Conservation (phyloP, 805 yeast genomes). For the Candida railenensis region DNA sequence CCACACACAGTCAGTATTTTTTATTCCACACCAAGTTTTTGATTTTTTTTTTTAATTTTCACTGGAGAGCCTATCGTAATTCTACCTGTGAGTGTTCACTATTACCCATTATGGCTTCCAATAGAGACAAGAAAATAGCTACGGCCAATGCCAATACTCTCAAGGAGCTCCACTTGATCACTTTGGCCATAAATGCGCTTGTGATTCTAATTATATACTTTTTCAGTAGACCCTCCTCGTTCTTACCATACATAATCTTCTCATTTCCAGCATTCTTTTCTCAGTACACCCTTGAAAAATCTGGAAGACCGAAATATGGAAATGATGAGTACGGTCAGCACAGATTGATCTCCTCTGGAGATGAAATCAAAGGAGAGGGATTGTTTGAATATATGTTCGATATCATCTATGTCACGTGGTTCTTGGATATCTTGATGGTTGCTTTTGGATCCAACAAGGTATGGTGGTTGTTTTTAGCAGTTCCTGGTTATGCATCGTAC, state of each 20-base stretch:
- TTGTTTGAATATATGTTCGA: constrained; percentile 74
- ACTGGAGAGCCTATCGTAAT: too few species aligned
- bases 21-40: too few species aligned
- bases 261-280: constrained; percentile 41
- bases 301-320: constrained; percentile 59
- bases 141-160: constrained; percentile 35
- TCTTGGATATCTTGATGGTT: constrained; percentile 52
- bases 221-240: constrained; percentile 46
- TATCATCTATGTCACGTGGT: constrained; percentile 62
- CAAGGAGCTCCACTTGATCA: constrained; percentile 34
- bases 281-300: constrained; percentile 53
- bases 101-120: constrained; percentile 49
- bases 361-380: constrained; percentile 60
- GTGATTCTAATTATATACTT: constrained; percentile 35
- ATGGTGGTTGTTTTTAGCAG: constrained; percentile 53
- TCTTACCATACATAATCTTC: constrained; percentile 35
- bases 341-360: constrained; percentile 53
- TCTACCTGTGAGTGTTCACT: too few species aligned
- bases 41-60: neutral
- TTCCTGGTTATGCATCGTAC: constrained; percentile 54
- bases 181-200: constrained; percentile 36
- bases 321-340: constrained; percentile 29
- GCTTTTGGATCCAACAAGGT: constrained; percentile 55
- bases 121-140: constrained; percentile 55
- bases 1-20: too few species aligned